Conservation (phyloP, 2,329 filamentous ascomycete species). For the Talaromyces verruculosus region DNA sequence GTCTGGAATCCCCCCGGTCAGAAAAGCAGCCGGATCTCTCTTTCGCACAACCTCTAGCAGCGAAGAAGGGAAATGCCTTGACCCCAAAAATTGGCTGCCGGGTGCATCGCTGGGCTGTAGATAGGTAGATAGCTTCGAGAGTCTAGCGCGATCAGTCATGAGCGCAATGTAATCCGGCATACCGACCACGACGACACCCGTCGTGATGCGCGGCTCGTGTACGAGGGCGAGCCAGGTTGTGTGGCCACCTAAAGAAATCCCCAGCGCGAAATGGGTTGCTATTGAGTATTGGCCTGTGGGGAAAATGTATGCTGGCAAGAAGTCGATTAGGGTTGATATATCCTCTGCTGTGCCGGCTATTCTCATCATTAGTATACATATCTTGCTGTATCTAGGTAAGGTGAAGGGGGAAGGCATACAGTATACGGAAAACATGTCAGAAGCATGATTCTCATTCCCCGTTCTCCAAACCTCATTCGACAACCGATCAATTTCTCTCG, state of each 20-base stretch:
- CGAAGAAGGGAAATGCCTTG: constrained; percentile 69
- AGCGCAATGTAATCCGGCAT: constrained; percentile 84
- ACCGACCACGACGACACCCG: constrained; percentile 77
- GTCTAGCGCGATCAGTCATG: constrained; percentile 73
- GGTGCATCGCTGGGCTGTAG: constrained; percentile 52
- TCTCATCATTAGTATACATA: neutral
- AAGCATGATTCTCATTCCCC: constrained; percentile 78
- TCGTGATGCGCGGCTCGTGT: constrained; percentile 73
- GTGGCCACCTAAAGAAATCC: constrained; percentile 84
- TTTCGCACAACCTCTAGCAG: constrained; percentile 64
- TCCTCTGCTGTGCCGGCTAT: constrained; percentile 70
- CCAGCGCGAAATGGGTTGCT: constrained; percentile 69
- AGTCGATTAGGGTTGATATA: constrained; percentile 70
- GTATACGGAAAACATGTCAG: constrained; percentile 86
- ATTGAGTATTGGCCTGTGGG: constrained; percentile 50
- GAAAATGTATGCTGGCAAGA: constrained; percentile 74
- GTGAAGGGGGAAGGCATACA: constrained; percentile 46
- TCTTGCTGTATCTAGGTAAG: neutral
- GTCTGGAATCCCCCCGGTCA: constrained; percentile 57
- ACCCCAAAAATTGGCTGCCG: constrained; percentile 69
- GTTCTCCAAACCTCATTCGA: constrained; percentile 77
- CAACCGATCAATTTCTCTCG: constrained; percentile 62
- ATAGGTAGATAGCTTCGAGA: constrained; percentile 65
- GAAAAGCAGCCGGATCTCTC: constrained; percentile 72
- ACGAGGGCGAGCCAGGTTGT: constrained; percentile 81